Evolutionary conservation across 2,329 filamentous ascomycete genomes (phyloP), one percentile per base, ranked within the genome.

Genomic region (Akanthomyces dipterigenus): DNA sequence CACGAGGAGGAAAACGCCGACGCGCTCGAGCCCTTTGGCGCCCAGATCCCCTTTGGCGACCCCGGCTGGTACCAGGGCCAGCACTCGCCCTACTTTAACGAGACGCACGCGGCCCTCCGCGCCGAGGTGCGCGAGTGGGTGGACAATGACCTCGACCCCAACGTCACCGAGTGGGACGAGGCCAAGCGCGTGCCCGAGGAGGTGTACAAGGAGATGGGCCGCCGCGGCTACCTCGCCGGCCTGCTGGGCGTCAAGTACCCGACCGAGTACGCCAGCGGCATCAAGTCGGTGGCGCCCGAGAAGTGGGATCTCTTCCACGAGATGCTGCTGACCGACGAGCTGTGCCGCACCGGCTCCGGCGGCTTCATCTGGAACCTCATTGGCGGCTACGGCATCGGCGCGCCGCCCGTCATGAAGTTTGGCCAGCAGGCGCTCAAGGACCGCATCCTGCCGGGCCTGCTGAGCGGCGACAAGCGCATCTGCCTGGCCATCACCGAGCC

Each of bases 221-320:
- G 91, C 65, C 86, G 90, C 50, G 95, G 95, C 45, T 99, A 97
- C 73, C 84, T 99, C 20, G 89, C 92, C n/a, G 95, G 95, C 67
- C 81, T 98, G 62, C 81, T 99, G 65, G 95, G 93, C 66, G 83
- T 91, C 64, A 82, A 89, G 71, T 98, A 90, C 78, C 92, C 91
- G 16, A 84, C 82, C 63, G 78, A 96, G 67, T 88, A 93, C 58
- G 87, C 86, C 71, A 78, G 80, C 11, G 79, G 82, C 6, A 84
- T 97, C 68, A 85, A 89, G 77, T 88, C 86, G 54, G 95, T 99
- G 14, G 76, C 88, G 0, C 80, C 90, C 0, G 91, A 97, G 77
- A 88, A 95, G 73, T 99, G 93, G 93, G 95, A 99, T 78, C 85
- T 96, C 49, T 99, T 98, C 87, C 95, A 99, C 77, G 95, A 99